These are phyloP conservation scores for Talaromyces proteolyticus DNA, from an alignment of 495 filamentous ascomycete genomes.

Conservation along the genomic window DNA sequence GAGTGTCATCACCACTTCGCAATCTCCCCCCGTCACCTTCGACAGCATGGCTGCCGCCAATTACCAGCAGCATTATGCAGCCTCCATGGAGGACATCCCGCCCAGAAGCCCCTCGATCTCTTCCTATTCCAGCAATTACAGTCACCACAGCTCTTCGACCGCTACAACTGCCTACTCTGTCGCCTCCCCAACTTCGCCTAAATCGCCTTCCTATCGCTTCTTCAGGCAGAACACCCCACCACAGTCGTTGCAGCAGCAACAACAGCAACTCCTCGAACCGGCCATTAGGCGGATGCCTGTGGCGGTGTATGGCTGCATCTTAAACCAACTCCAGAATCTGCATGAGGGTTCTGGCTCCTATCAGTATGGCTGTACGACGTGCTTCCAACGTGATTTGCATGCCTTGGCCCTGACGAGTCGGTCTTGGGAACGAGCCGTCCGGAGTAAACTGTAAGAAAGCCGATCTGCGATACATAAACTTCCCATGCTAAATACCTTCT, in stretches of 20 bases:
- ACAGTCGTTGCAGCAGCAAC: background rate
- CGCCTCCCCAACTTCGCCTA: slow-evolving; percentile 23
- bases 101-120: slow-evolving; percentile 23
- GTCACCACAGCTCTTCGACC: slow-evolving; percentile 33
- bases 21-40: slow-evolving; percentile 27
- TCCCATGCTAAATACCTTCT: slow-evolving; percentile 6
- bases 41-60: slow-evolving; percentile 7
- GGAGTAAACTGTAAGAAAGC: slow-evolving; percentile 53
- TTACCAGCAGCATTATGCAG: slow-evolving; percentile 20
- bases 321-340: slow-evolving; percentile 42
- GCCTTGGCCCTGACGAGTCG: slow-evolving; percentile 60
- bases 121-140: slow-evolving; percentile 36
- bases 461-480: background rate
- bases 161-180: slow-evolving; percentile 34
- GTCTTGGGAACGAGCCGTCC: slow-evolving; percentile 62
- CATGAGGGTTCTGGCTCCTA: slow-evolving; percentile 31
- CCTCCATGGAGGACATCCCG: slow-evolving; percentile 23
- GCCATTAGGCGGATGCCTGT: slow-evolving; percentile 46
- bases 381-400: slow-evolving; percentile 71
- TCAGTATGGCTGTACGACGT: slow-evolving; percentile 58
- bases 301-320: slow-evolving; percentile 52
- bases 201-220: slow-evolving; percentile 19
- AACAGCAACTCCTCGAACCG: slow-evolving; percentile 24
- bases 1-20: slow-evolving; percentile 39
- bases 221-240: slow-evolving; percentile 14